A percentile compares a stretch with the other conserved stretches of the same genome.
phyloP scores from a whole-genome alignment of 2,329 filamentous ascomycete genomes.

The Penicillium corylophilum region DNA sequence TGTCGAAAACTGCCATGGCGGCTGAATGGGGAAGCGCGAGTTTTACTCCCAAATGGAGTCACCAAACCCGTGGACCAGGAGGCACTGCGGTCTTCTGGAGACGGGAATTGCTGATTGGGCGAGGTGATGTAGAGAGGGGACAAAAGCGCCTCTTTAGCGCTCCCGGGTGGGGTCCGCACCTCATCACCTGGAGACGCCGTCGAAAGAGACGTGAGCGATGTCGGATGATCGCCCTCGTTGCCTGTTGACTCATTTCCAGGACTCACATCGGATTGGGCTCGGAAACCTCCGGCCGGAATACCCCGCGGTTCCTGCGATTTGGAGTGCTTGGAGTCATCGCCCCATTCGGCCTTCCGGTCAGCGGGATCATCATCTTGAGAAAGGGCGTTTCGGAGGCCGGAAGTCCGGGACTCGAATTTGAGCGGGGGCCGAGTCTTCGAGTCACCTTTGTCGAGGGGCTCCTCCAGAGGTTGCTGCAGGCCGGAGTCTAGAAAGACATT shows the following conservation, averaged over 20 bases:
- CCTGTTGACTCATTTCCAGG: conserved; percentile 25
- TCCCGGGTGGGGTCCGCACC: conserved; percentile 42
- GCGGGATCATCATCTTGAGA: conserved; percentile 32
- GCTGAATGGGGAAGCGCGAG: conserved; percentile 35
- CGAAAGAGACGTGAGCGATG: conserved; percentile 46
- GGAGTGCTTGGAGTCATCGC: conserved; percentile 22
- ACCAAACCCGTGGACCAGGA: conserved; percentile 38
- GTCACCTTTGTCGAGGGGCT: conserved; percentile 38
- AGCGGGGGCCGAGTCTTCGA: conserved; percentile 22
- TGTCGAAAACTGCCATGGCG: conserved; percentile 37
- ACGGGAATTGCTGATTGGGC: conserved; percentile 37
- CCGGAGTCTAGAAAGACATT: conserved; percentile 43
- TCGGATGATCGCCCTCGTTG: conserved; percentile 37
- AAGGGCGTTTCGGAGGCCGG: conserved; percentile 37
- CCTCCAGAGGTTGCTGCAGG: conserved; percentile 37
- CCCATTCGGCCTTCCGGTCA: conserved; percentile 18
- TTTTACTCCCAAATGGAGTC: conserved; percentile 37
- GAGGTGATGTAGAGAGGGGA: conserved; percentile 42
- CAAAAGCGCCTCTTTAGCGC: conserved; percentile 33
- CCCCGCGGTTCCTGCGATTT: conserved; percentile 28
- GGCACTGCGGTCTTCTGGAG: conserved; percentile 41
- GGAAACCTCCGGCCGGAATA: conserved; percentile 28
- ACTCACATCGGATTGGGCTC: conserved; percentile 21
- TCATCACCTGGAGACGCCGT: conserved; percentile 46
- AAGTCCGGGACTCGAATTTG: conserved; percentile 33